Conservation (phyloP, 306 rosid genomes). For the Lagenaria siceraria region DNA sequence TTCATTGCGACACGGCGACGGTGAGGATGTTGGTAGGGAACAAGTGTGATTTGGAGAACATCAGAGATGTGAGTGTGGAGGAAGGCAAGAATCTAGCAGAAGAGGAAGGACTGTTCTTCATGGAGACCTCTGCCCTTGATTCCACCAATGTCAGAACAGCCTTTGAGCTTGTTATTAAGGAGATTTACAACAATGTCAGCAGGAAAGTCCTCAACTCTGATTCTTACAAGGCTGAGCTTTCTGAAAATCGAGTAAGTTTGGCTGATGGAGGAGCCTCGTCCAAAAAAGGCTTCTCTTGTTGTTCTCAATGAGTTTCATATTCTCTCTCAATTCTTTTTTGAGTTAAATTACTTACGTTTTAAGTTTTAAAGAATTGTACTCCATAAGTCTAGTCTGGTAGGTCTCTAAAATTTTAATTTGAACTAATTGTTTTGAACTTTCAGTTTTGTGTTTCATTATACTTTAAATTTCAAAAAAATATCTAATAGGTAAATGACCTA, state of each 20-base stretch:
- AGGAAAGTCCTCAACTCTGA: constrained; percentile 67
- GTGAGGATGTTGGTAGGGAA: constrained; percentile 90
- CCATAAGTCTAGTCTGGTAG: too few relatives aligned
- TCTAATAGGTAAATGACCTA: too few relatives aligned
- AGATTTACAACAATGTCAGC: constrained; percentile 74
- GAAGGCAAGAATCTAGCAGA: constrained; percentile 79
- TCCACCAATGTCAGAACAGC: constrained; percentile 71
- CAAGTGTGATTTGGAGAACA: constrained; percentile 78
- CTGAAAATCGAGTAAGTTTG: constrained; percentile 64
- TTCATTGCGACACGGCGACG: constrained; percentile 63
- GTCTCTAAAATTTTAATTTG: too few relatives aligned
- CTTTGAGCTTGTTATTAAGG: constrained; percentile 66
- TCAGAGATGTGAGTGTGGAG: constrained; percentile 67
- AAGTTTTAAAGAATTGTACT: too few relatives aligned
- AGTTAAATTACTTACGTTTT: background rate
- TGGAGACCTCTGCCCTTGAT: constrained; percentile 94
- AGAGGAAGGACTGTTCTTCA: constrained; percentile 74
- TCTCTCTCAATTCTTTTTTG: background rate
- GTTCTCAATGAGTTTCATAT: constrained; percentile 33
- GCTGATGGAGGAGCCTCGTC: constrained; percentile 48
- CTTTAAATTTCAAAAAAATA: too few relatives aligned
- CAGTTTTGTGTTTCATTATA: background rate
- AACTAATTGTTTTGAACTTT: background rate
- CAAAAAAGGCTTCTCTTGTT: constrained; percentile 46
- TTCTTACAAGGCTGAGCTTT: constrained; percentile 70